A percentile compares a stretch with the other conserved stretches of the same genome.
These are phyloP conservation scores for Phytophthora sp. DNA, from an alignment of 352 stramenopile genomes.

Conservation along the genomic window DNA sequence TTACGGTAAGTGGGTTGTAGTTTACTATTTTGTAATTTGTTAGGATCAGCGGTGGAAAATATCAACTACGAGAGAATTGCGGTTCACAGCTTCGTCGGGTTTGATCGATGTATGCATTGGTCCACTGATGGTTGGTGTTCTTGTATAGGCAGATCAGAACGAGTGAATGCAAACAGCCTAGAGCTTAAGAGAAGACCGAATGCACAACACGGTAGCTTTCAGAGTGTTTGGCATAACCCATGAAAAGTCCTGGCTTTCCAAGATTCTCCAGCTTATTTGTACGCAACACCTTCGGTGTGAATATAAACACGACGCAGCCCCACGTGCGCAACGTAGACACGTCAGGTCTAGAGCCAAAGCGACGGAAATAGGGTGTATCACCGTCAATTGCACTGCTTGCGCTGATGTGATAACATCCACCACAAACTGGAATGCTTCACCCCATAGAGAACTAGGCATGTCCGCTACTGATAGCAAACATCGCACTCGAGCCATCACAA, in stretches of 20 bases:
- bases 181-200: too few relatives aligned
- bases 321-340: neutral
- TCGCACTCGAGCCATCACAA: conserved; percentile 9
- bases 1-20: too few relatives aligned
- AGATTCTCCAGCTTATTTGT: conserved; percentile 5
- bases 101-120: too few relatives aligned
- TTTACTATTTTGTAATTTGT: too few relatives aligned
- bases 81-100: too few relatives aligned
- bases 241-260: conserved; percentile 2
- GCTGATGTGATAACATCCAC: neutral
- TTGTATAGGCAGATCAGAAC: too few relatives aligned
- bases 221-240: conserved; percentile 4
- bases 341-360: neutral
- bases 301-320: neutral
- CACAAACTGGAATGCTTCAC: conserved; percentile 12
- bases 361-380: neutral
- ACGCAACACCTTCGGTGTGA: conserved; percentile 1
- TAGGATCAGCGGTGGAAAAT: too few relatives aligned
- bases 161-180: too few relatives aligned
- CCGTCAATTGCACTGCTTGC: neutral
- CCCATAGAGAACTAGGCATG: neutral
- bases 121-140: too few relatives aligned
- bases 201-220: neutral
- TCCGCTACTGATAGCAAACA: conserved; percentile 1
- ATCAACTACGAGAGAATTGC: too few relatives aligned